Conservation (phyloP, 1,284 basidiomycete genomes). For the Inonotus obliquus region DNA sequence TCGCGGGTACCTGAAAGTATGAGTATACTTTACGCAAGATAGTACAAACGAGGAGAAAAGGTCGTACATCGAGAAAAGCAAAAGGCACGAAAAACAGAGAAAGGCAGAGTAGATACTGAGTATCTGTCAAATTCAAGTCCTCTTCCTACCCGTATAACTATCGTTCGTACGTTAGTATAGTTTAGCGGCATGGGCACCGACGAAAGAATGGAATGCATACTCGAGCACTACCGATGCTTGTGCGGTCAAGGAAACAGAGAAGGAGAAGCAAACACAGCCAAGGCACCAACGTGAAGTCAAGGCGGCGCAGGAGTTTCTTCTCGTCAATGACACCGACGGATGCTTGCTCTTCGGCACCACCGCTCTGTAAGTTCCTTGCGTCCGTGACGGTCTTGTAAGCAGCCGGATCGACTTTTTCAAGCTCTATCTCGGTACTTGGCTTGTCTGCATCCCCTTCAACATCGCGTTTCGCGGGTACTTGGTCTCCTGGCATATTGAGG, state of each 20-base stretch:
- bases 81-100: constrained; percentile 20
- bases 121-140: constrained; percentile 20
- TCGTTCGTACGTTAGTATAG: constrained; percentile 38
- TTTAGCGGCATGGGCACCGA: constrained; percentile 24
- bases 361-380: constrained; percentile 23
- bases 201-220: constrained; percentile 29
- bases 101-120: constrained; percentile 22
- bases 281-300: constrained; percentile 59
- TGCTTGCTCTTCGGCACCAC: neutral
- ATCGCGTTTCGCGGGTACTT: neutral
- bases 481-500: neutral
- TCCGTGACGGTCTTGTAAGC: constrained; percentile 14
- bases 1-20: constrained; percentile 19
- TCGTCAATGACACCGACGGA: constrained; percentile 40
- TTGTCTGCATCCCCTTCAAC: neutral
- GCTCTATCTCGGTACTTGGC: neutral
- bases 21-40: constrained; percentile 39
- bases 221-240: constrained; percentile 79
- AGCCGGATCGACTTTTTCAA: neutral
- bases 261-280: constrained; percentile 73
- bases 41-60: too few species aligned
- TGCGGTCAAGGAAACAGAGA: constrained; percentile 70
- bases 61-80: constrained; percentile 11
- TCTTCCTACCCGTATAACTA: constrained; percentile 22
- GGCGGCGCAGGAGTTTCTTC: constrained; percentile 56